Evolutionary conservation across 75 land plant genomes (phyloP).

Genomic region (Selaginella moellendorffii): DNA sequence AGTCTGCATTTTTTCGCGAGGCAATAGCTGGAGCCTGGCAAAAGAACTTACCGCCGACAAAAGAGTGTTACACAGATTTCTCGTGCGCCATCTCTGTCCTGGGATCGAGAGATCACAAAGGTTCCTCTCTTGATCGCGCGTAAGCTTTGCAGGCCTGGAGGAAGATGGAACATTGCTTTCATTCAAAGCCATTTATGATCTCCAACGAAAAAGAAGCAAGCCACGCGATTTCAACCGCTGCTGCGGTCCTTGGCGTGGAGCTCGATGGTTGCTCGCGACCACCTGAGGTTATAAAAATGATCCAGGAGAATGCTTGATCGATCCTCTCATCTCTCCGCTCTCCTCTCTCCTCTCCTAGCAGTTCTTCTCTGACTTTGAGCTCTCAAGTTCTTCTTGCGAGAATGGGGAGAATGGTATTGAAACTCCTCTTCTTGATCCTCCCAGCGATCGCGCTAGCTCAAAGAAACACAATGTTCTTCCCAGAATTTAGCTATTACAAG

Average conservation of each 20-base stretch:
- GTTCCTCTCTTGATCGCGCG: too few species aligned
- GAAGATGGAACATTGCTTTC: neutral
- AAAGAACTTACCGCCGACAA: too few species aligned
- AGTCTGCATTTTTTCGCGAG: too few species aligned
- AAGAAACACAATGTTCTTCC: neutral
- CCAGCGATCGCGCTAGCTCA: neutral
- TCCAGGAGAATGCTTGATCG: neutral
- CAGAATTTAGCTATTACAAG: neutral
- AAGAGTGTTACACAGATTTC: too few species aligned
- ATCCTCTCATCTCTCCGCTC: neutral
- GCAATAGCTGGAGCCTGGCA: too few species aligned
- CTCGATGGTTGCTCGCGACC: too few species aligned
- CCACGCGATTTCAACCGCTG: neutral
- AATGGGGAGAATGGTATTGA: too few species aligned
- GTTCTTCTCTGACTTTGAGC: neutral
- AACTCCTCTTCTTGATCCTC: too few species aligned
- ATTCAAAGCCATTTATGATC: neutral
- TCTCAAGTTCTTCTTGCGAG: too few species aligned
- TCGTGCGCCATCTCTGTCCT: neutral
- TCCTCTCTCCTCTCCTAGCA: neutral
- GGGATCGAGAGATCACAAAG: too few species aligned
- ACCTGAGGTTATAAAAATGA: neutral
- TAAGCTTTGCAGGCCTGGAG: neutral
- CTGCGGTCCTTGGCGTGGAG: too few species aligned
- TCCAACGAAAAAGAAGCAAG: neutral